A percentile compares a stretch with the other conserved stretches of the same genome.
Conservation (phyloP, 2,329 filamentous ascomycete species). For the Alternaria sp. region DNA sequence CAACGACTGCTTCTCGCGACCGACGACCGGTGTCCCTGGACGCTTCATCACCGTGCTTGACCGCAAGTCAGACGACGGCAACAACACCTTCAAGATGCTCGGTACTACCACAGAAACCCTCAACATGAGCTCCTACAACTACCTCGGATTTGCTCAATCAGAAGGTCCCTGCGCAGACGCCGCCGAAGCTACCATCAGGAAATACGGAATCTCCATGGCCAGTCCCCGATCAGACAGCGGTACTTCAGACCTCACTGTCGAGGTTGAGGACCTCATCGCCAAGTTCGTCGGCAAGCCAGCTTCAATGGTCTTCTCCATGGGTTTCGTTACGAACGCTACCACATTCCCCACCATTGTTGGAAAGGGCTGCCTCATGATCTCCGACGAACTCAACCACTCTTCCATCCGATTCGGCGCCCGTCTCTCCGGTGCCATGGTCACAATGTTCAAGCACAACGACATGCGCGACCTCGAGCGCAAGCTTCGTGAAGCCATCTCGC, state of each 20-base stretch:
- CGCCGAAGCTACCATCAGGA: conserved; percentile 82
- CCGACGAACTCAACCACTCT: conserved; percentile 96
- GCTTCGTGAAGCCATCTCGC: conserved; percentile 89
- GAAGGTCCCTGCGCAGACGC: conserved; percentile 95
- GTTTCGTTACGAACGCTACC: conserved; percentile 93
- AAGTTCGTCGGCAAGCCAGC: conserved; percentile 92
- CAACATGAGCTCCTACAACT: conserved; percentile 99
- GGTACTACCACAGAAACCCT: conserved; percentile 92
- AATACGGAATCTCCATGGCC: conserved; percentile 81
- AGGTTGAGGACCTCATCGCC: conserved; percentile 89
- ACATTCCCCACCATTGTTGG: conserved; percentile 90
- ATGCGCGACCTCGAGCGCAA: conserved; percentile 85
- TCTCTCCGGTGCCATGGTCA: conserved; percentile 92
- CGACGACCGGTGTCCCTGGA: conserved; percentile 90
- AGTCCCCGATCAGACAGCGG: conserved; percentile 85
- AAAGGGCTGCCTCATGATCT: conserved; percentile 93
- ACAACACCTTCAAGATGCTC: conserved; percentile 85
- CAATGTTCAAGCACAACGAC: conserved; percentile 97
- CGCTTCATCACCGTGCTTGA: conserved; percentile 93
- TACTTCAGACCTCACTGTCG: conserved; percentile 83
- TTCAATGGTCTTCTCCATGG: conserved; percentile 98
- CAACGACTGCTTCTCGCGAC: conserved; percentile 94
- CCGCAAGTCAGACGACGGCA: conserved; percentile 88
- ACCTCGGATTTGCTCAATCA: conserved; percentile 96
- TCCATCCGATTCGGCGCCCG: conserved; percentile 95